Percentiles rank a stretch among this genome's conserved stretches.
Conservation (phyloP, 2,329 filamentous ascomycete species). For the Cordyceps tenuipes region DNA sequence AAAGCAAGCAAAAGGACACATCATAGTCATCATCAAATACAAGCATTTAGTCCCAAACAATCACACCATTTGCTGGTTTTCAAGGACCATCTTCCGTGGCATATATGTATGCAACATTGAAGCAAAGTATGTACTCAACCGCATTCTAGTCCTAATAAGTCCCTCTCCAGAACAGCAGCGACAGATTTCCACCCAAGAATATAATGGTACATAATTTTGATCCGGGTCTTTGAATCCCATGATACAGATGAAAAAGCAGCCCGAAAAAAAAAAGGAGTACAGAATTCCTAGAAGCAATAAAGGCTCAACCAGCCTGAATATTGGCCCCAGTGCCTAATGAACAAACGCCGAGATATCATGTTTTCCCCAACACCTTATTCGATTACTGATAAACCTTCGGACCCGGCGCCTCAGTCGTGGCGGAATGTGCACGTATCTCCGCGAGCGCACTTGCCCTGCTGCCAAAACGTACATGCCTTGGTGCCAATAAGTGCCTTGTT, state of each 20-base stretch:
- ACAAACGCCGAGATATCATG: conserved; percentile 8
- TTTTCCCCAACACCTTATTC: neutral
- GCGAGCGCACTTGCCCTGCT: conserved; percentile 62
- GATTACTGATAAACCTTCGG: neutral
- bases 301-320: neutral
- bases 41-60: neutral
- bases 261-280: neutral
- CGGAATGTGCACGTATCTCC: conserved; percentile 68
- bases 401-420: conserved; percentile 40
- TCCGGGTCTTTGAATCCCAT: neutral
- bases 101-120: neutral
- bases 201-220: neutral
- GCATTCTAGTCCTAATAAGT: neutral
- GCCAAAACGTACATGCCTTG: conserved; percentile 62
- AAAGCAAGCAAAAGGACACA: no score
- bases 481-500: conserved; percentile 55
- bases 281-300: neutral
- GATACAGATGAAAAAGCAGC: neutral
- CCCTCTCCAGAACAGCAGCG: neutral
- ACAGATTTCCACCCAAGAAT: neutral
- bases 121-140: neutral
- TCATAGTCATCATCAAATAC: no score
- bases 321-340: neutral
- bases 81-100: neutral
- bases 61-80: neutral